Evolutionary conservation across 73 alveolate species (phyloP).

Genomic region (Paramecium octaurelia): DNA sequence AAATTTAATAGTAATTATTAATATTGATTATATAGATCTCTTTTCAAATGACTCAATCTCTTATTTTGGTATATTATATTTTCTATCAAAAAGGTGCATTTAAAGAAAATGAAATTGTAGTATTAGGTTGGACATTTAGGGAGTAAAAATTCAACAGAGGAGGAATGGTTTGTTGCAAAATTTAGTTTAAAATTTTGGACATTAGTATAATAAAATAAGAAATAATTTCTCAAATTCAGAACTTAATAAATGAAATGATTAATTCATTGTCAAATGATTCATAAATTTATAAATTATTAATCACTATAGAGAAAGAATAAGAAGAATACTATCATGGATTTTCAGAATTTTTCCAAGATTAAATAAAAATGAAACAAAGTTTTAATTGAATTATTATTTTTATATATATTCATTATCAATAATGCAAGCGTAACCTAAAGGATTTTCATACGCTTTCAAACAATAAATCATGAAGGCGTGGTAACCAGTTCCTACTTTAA

Average conservation of each 20-base stretch:
- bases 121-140: background rate
- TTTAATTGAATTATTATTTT: background rate
- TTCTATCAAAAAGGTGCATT: background rate
- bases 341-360: background rate
- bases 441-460: slow-evolving; percentile 3
- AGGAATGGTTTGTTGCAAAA: background rate
- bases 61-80: background rate
- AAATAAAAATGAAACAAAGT: background rate
- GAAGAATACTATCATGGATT: background rate
- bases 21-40: background rate
- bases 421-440: background rate
- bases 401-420: background rate
- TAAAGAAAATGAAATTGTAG: background rate
- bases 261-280: background rate
- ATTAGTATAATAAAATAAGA: background rate
- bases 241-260: background rate
- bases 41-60: background rate
- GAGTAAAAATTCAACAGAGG: background rate
- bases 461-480: slow-evolving; percentile 46
- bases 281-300: background rate
- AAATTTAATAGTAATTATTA: background rate
- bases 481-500: slow-evolving; percentile 62
- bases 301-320: background rate
- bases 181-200: background rate
- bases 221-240: background rate